phyloP scores from a whole-genome alignment of 176 grass and related monocot genomes.

The Musa beccarii region DNA sequence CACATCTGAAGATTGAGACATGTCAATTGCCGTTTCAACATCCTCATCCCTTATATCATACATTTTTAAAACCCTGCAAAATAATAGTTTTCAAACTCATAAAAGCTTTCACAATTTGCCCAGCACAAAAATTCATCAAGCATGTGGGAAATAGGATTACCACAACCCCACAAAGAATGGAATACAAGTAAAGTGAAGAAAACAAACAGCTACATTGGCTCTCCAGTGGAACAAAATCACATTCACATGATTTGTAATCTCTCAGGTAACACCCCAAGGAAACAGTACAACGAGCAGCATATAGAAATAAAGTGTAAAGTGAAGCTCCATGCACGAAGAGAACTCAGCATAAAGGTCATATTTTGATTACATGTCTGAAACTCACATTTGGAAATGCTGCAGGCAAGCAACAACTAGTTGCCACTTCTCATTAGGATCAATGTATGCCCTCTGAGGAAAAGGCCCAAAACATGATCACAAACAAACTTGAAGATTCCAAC shows the following conservation, averaged over 20 bases:
- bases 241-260: neutral
- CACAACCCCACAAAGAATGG: neutral
- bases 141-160: neutral
- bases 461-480: slow-evolving; percentile 84
- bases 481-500: slow-evolving; percentile 94
- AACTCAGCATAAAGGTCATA: neutral
- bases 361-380: slow-evolving; percentile 3
- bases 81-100: slow-evolving; percentile 29
- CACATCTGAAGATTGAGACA: slow-evolving; percentile 30
- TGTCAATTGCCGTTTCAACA: slow-evolving; percentile 37
- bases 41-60: slow-evolving; percentile 63
- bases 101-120: neutral
- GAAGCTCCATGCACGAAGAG: neutral
- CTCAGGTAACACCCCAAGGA: neutral
- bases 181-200: neutral
- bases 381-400: slow-evolving; percentile 84
- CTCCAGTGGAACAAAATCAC: neutral
- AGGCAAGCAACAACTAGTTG: slow-evolving; percentile 82
- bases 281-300: neutral
- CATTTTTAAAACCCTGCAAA: slow-evolving; percentile 85
- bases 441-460: slow-evolving; percentile 91
- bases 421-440: slow-evolving; percentile 83
- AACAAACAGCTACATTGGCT: neutral
- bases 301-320: neutral
- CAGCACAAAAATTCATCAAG: neutral